phyloP scores from a whole-genome alignment of 1,284 basidiomycete genomes.

The Peniophora sp. region DNA sequence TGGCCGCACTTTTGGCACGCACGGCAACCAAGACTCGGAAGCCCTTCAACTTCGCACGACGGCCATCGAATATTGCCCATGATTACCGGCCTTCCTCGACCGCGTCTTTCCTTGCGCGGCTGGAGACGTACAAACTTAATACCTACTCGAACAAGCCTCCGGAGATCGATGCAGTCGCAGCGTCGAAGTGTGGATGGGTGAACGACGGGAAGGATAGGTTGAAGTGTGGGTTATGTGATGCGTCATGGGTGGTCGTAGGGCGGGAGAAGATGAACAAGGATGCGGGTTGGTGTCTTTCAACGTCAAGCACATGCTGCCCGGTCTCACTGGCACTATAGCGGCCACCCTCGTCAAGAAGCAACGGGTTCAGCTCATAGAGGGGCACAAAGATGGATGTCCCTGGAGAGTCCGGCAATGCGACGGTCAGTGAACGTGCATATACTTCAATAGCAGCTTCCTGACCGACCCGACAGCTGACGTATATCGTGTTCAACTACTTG shows the following conservation, averaged over 20 bases:
- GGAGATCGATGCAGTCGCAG: slow-evolving; percentile 66
- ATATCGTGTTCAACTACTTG: slow-evolving; percentile 64
- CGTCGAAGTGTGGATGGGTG: slow-evolving; percentile 70
- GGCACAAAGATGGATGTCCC: slow-evolving; percentile 73
- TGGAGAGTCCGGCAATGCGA: slow-evolving; percentile 76
- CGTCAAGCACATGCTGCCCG: background rate
- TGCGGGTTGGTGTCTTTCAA: slow-evolving; percentile 48
- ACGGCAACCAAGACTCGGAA: slow-evolving; percentile 51
- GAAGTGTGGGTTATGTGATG: slow-evolving; percentile 59
- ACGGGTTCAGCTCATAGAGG: slow-evolving; percentile 47
- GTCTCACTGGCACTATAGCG: slow-evolving; percentile 28
- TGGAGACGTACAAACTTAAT: slow-evolving; percentile 66
- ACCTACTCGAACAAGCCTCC: slow-evolving; percentile 73
- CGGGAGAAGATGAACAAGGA: slow-evolving; percentile 62
- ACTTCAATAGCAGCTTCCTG: background rate
- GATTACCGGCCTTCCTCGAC: slow-evolving; percentile 75
- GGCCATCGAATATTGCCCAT: slow-evolving; percentile 27
- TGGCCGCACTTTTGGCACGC: slow-evolving; percentile 58
- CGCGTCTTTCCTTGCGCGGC: slow-evolving; percentile 59
- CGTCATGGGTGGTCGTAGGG: slow-evolving; percentile 63
- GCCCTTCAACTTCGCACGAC: slow-evolving; percentile 28
- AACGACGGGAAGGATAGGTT: slow-evolving; percentile 72
- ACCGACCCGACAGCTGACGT: slow-evolving; percentile 44
- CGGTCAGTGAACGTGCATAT: slow-evolving; percentile 32
- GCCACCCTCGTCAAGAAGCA: slow-evolving; percentile 68